Evolutionary conservation across 2,329 filamentous ascomycete genomes (phyloP), one percentile per base, ranked within the genome.

Genomic region (Zymoseptoria brevis): DNA sequence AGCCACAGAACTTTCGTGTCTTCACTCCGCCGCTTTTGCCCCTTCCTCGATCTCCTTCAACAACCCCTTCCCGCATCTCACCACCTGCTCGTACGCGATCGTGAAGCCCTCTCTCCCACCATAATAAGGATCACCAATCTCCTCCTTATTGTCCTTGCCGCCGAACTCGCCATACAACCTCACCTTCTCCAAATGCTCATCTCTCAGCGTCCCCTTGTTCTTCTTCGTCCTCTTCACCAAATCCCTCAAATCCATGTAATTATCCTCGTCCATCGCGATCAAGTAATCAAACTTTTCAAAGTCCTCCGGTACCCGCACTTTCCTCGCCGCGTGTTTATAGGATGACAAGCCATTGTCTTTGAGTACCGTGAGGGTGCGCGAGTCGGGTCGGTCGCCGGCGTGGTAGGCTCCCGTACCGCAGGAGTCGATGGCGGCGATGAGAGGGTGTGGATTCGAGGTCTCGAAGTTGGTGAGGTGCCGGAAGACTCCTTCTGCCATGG

Each of bases 401-500:
- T 99, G 94, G 73, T 96, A 97, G 51, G 87, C 90, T 55, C 84
- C 89, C 19, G 94, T 99, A 54, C 94, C 94, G 73, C 90, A 94
- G 8, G 89, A 95, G 74, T 97, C 94, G 66, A 96, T 85, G 60
- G 78, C 78, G 16, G 77, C 77, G 69, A 96, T 84, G 67, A 81
- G 78, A 11, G 76, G 73, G 57, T 79, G 73, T 0, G 72, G 60
- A 7, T 68, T 52, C 5, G 65, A 48, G 69, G 84, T 85, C 22
- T 83, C 79, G 53, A 82, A 75, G 60, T 87, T 66, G 8, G 76
- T 82, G 49, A 94, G 77, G 61, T 86, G 83, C 60, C 85, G 84
- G 77, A 99, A 97, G 65, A 96, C 89, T 54, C 89, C 94, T 79
- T 97, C 93, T 52, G 92, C 90, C 94, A 99, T 97, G 30, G 94